Evolutionary conservation across 2,329 filamentous ascomycete genomes (phyloP).

Genomic region (Venturiaceae sp.): DNA sequence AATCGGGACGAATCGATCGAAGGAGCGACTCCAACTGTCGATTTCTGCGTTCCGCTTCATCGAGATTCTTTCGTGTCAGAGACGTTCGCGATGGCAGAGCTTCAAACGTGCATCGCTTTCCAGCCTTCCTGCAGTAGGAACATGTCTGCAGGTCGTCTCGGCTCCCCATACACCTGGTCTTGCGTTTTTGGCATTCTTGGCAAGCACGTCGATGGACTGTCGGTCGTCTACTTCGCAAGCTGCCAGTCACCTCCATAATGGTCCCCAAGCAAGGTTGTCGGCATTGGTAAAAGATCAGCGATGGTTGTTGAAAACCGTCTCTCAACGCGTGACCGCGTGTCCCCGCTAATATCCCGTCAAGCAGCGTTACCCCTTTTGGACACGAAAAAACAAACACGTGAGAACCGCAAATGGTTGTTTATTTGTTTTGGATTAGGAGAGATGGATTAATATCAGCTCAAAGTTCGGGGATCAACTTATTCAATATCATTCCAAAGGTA

Average conservation of each 20-base stretch:
- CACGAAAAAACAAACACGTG: too few relatives aligned
- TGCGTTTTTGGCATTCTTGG: constrained; percentile 1
- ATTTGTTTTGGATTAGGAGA: too few relatives aligned
- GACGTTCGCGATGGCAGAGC: constrained; percentile 3
- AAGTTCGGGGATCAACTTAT: too few relatives aligned
- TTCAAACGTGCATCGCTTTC: constrained; percentile 3
- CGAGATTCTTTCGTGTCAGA: constrained; percentile 6
- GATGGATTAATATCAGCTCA: too few relatives aligned
- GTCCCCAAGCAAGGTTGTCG: too few relatives aligned
- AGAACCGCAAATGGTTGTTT: too few relatives aligned
- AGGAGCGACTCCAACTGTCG: constrained; percentile 3
- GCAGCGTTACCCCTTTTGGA: background rate
- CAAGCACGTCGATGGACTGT: background rate
- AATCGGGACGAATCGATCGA: background rate
- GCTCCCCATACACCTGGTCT: background rate
- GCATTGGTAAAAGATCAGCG: background rate
- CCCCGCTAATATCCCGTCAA: background rate
- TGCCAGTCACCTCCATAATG: background rate
- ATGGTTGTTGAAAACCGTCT: background rate
- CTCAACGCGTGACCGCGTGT: too few relatives aligned
- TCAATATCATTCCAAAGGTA: too few relatives aligned
- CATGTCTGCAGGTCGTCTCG: background rate
- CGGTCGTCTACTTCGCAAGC: background rate
- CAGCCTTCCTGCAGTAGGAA: background rate
- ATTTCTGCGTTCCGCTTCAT: constrained; percentile 1